These are phyloP conservation scores for Alliaria petiolata DNA, from an alignment of 345 rosid species.

Conservation along the genomic window DNA sequence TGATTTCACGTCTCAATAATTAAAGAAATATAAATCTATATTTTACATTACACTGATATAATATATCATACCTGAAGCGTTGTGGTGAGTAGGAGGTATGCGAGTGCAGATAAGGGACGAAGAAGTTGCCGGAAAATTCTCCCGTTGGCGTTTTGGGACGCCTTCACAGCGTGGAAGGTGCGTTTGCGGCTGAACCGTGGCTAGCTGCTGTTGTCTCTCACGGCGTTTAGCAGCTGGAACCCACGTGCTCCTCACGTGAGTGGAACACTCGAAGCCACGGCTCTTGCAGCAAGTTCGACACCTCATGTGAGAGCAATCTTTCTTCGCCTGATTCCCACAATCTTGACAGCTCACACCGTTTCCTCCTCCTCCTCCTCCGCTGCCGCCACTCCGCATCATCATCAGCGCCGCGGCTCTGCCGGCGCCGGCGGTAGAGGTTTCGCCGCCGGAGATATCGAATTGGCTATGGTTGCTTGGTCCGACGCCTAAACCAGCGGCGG, in stretches of 20 bases:
- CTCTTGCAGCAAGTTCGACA: constrained; percentile 90
- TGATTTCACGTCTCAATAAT: neutral
- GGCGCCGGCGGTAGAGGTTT: constrained; percentile 33
- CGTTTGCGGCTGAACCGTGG: constrained; percentile 39
- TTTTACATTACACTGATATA: too few relatives aligned
- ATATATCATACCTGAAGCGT: constrained; percentile 46
- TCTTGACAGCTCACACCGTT: constrained; percentile 67
- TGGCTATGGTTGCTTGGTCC: constrained; percentile 52
- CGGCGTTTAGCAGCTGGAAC: constrained; percentile 85
- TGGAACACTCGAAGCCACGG: constrained; percentile 71
- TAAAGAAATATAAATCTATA: neutral
- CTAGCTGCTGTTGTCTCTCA: constrained; percentile 50
- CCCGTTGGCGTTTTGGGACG: constrained; percentile 47
- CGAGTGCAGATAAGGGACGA: constrained; percentile 52
- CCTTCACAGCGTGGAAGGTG: constrained; percentile 25
- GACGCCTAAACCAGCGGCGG: constrained; percentile 61
- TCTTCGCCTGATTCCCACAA: constrained; percentile 92
- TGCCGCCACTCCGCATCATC: constrained; percentile 36
- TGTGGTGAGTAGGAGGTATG: constrained; percentile 32
- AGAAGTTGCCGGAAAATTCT: constrained; percentile 30
- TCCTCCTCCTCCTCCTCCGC: constrained; percentile 15
- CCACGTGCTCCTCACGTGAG: constrained; percentile 91
- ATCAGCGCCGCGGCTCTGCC: constrained; percentile 36
- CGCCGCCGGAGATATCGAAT: constrained; percentile 42
- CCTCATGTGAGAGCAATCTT: constrained; percentile 69